Conservation (phyloP, 108 stramenopile species). For the Phaeodactylum tricornutum region DNA sequence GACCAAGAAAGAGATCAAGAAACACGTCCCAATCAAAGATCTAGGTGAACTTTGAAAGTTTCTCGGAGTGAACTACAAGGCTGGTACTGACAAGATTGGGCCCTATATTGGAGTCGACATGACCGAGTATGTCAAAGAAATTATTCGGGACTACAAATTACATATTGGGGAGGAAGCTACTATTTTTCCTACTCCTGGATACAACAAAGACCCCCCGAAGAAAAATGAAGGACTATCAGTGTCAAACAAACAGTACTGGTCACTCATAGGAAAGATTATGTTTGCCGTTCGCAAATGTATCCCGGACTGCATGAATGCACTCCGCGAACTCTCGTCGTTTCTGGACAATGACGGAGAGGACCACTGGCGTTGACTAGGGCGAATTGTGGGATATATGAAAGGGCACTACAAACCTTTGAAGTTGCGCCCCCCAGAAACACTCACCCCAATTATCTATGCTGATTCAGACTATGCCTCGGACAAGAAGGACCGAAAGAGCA, state of each 20-base stretch:
- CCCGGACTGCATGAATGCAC: conserved; percentile 7
- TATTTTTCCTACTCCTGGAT: no score
- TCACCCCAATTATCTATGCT: neutral
- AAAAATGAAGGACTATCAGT: no score
- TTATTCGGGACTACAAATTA: neutral
- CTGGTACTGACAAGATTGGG: neutral
- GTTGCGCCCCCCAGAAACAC: conserved; percentile 1
- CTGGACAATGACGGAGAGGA: conserved; percentile 5
- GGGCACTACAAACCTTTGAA: neutral
- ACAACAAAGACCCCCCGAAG: no score
- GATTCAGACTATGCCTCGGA: conserved; percentile 13
- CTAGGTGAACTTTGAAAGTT: conserved; percentile 8
- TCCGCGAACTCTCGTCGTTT: conserved; percentile 2
- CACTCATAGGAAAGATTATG: conserved; percentile 5
- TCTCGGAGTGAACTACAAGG: conserved; percentile 11
- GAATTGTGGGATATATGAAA: conserved; percentile 8
- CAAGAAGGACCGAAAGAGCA: conserved; percentile 7
- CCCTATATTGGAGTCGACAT: neutral
- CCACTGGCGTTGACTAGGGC: conserved; percentile 4
- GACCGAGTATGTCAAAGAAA: neutral
- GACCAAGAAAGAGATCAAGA: conserved; percentile 9
- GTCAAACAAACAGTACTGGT: no score
- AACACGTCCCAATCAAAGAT: conserved; percentile 9
- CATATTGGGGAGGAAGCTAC: neutral
- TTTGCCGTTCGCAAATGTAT: neutral